Evolutionary conservation across 441 rosid genomes (phyloP).

Genomic region (Breynia disticha): DNA sequence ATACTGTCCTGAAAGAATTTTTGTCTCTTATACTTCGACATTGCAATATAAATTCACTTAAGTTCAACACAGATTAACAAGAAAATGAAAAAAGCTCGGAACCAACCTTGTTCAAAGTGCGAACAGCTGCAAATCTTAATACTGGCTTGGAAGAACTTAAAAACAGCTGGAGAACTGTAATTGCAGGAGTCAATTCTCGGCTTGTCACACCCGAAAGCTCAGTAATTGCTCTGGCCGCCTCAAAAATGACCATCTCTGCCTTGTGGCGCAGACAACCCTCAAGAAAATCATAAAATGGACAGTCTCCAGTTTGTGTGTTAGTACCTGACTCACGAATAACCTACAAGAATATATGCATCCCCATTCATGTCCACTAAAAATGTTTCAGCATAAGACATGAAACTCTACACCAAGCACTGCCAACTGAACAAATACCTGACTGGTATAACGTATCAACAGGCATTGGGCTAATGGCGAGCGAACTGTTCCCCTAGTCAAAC

Average conservation of each 20-base stretch:
- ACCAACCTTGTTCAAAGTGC: conserved; percentile 86
- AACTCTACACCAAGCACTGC: background rate
- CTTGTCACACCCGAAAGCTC: conserved; percentile 85
- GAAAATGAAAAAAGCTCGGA: conserved; percentile 5
- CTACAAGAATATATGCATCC: conserved; percentile 24
- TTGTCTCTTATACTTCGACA: too few relatives aligned
- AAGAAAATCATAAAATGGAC: conserved; percentile 94
- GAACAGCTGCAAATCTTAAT: conserved; percentile 96
- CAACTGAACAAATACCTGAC: conserved; percentile 47
- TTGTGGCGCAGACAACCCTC: conserved; percentile 94
- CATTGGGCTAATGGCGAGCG: conserved; percentile 98
- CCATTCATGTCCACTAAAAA: background rate
- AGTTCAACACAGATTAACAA: conserved; percentile 1
- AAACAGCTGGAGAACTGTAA: conserved; percentile 93
- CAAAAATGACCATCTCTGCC: conserved; percentile 97
- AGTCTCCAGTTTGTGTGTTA: conserved; percentile 72
- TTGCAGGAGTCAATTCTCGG: conserved; percentile 96
- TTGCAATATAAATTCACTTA: background rate
- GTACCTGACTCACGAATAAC: conserved; percentile 78
- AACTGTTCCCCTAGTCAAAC: conserved; percentile 91
- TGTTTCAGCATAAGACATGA: background rate
- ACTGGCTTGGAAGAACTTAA: conserved; percentile 94
- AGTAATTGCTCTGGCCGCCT: conserved; percentile 98
- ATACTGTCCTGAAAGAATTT: background rate
- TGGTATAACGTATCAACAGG: conserved; percentile 85